Conservation (phyloP, 202 grass and related monocot genomes). For the Alloteropsis angusta region DNA sequence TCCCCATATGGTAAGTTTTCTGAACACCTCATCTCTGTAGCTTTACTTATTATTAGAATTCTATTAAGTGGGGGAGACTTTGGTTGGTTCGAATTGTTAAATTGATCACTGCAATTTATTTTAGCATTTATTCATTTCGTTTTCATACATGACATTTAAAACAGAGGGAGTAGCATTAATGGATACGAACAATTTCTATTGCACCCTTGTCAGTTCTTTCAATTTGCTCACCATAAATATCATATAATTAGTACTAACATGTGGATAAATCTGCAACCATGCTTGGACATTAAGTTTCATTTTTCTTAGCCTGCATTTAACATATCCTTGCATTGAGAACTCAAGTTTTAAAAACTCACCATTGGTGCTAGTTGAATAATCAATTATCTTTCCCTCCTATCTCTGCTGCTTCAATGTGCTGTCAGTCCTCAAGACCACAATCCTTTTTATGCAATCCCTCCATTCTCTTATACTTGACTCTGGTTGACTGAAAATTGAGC, state of each 20-base stretch:
- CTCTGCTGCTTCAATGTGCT: not conserved
- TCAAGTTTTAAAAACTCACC: not conserved
- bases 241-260: not conserved
- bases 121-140: not conserved
- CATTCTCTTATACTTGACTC: too few species aligned
- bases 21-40: not conserved
- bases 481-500: too few species aligned
- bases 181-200: not conserved
- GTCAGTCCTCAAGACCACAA: not conserved
- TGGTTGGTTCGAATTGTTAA: not conserved
- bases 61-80: not conserved
- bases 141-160: not conserved
- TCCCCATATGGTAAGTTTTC: conserved; percentile 42
- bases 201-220: not conserved
- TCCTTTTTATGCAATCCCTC: not conserved
- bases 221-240: not conserved
- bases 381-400: not conserved
- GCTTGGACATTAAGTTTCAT: not conserved
- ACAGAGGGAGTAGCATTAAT: not conserved
- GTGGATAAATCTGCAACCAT: conserved; percentile 2
- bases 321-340: not conserved
- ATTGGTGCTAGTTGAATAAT: not conserved
- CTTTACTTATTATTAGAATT: not conserved
- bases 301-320: not conserved
- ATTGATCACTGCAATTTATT: not conserved